Evolutionary conservation across 148 eudicot genomes (phyloP).

Genomic region (Nepenthes mirabilis): DNA sequence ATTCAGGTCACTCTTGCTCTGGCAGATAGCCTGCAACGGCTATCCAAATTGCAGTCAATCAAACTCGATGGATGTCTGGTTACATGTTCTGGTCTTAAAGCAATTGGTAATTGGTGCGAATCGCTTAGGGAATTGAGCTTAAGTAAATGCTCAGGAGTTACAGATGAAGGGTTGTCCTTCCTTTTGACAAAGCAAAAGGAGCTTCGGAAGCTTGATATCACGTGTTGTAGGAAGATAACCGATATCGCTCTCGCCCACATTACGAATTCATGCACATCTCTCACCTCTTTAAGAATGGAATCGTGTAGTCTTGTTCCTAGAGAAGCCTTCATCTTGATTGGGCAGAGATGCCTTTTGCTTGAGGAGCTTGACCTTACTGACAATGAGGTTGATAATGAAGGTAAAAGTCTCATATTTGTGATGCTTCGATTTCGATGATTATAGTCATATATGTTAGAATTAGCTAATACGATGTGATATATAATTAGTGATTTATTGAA

Average conservation of each 20-base stretch:
- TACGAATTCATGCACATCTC: conserved; percentile 57
- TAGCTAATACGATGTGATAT: neutral
- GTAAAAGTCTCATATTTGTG: conserved; percentile 15
- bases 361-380: conserved; percentile 95
- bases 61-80: conserved; percentile 76
- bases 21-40: conserved; percentile 62
- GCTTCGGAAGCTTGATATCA: conserved; percentile 67
- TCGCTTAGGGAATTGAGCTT: conserved; percentile 72
- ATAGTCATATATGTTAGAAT: conserved; percentile 1
- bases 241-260: conserved; percentile 46
- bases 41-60: conserved; percentile 60
- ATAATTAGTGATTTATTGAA: no score
- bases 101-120: conserved; percentile 55
- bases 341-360: conserved; percentile 54
- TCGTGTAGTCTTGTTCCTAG: conserved; percentile 60
- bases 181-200: conserved; percentile 63
- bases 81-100: conserved; percentile 64
- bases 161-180: conserved; percentile 73
- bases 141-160: conserved; percentile 77
- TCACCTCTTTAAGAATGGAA: conserved; percentile 69
- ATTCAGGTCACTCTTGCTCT: conserved; percentile 77
- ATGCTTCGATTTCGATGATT: conserved; percentile 3
- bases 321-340: conserved; percentile 78
- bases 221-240: conserved; percentile 81
- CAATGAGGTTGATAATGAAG: conserved; percentile 83